Evolutionary conservation across 495 filamentous ascomycete genomes (phyloP), one percentile per base, ranked within the genome.

Genomic region (Letharia lupina): DNA sequence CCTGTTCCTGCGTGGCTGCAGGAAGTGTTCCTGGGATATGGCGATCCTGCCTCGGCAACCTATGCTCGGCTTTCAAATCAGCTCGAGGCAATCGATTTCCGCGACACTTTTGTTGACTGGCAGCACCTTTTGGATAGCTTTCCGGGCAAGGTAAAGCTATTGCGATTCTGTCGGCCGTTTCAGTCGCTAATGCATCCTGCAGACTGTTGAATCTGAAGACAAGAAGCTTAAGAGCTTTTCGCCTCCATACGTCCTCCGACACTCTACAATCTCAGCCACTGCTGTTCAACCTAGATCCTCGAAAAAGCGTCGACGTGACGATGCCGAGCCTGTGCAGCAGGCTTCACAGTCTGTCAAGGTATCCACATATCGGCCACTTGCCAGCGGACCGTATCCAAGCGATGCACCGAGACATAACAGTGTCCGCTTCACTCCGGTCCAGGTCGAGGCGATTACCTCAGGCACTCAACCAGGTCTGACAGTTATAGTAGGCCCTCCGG

Each of bases 31-130:
- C 82, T 99, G 20, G 94, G 94, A 10, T 96, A 93, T 77, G 94
- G 95, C 35, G 91, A 98, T 75, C 93, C 94, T 45, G 83, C 90
- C 33, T 85, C 88, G 59, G 94, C 94, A 23, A 88, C 88, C 31
- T 96, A 96, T 73, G 89, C 88, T 35, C 86, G 91, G 59, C 80
- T 98, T 15, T 76, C 91, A 3, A 96, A 92, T 74, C 83, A 84
- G 56, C 81, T 96, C 50, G 81, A 83, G 67, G 87, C 83, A 50
- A 77, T 98, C 64, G 92, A 99, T 72, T 98, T 89, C 73, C 86
- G 90, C 54, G 94, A 99, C 72, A 98, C 95, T 0, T 95, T 99
- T 70, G 73, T 97, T 64, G 86, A 96, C 76, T 98, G 95, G 95
- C 84, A 93, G 69, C 94, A 99, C 79, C 77, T 99, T 35, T 81